Conservation (phyloP, 2,329 filamentous ascomycete species). For the Paracoccidioides brasiliensis region DNA sequence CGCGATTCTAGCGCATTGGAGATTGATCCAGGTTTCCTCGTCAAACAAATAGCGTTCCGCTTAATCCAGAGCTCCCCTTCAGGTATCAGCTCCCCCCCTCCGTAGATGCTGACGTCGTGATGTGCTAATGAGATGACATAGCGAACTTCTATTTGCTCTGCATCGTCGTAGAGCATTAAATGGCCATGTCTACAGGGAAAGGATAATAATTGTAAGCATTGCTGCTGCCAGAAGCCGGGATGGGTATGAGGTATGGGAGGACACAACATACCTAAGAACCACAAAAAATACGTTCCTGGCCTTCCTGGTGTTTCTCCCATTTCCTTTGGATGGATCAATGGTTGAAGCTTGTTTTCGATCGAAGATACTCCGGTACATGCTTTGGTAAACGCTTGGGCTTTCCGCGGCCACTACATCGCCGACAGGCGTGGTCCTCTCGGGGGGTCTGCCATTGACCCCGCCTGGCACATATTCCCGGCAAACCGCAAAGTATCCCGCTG, state of each 20-base stretch:
- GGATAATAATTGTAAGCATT: neutral
- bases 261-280: conserved; percentile 55
- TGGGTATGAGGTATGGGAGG: neutral
- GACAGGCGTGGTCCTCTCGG: conserved; percentile 69
- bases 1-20: conserved; percentile 38
- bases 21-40: conserved; percentile 45
- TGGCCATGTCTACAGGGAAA: conserved; percentile 61
- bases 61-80: conserved; percentile 96
- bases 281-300: conserved; percentile 89
- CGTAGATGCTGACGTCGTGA: conserved; percentile 72
- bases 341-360: conserved; percentile 56
- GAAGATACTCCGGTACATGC: conserved; percentile 94
- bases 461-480: conserved; percentile 85
- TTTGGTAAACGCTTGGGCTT: conserved; percentile 91
- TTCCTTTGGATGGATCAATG: conserved; percentile 40
- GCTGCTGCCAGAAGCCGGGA: neutral
- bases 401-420: conserved; percentile 65
- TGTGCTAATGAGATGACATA: conserved; percentile 89
- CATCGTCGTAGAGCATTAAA: conserved; percentile 93
- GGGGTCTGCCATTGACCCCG: conserved; percentile 83
- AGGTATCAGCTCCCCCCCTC: conserved; percentile 61
- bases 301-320: conserved; percentile 39
- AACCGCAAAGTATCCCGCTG: conserved; percentile 88
- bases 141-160: conserved; percentile 86
- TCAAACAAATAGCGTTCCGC: conserved; percentile 72